A percentile compares a stretch with the other conserved stretches of the same genome.
Evolutionary conservation across 495 filamentous ascomycete genomes (phyloP).

Genomic region (Platismatia glauca): DNA sequence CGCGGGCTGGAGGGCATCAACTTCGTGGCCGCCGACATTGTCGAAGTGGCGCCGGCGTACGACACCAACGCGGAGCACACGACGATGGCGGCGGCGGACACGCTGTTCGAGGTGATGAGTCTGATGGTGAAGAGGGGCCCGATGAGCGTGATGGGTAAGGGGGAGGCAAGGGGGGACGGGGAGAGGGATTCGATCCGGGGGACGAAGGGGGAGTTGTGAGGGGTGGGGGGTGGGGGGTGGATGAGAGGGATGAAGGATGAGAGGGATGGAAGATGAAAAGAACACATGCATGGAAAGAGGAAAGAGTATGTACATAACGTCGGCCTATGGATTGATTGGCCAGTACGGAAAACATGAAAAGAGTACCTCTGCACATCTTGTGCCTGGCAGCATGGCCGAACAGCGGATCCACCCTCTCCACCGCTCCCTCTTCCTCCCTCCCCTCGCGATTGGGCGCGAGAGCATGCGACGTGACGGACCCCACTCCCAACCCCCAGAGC

Average conservation of each 20-base stretch:
- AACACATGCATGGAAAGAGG: background rate
- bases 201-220: slow-evolving; percentile 4
- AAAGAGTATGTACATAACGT: background rate
- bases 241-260: background rate
- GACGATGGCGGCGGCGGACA: slow-evolving; percentile 58
- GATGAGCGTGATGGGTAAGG: slow-evolving; percentile 15
- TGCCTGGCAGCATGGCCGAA: no score
- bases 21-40: slow-evolving; percentile 69
- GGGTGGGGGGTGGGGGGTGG: background rate
- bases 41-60: slow-evolving; percentile 65
- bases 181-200: slow-evolving; percentile 5
- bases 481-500: no score
- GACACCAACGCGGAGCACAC: slow-evolving; percentile 62
- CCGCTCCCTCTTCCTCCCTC: no score
- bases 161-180: slow-evolving; percentile 8
- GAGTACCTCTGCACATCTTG: no score
- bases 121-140: slow-evolving; percentile 56
- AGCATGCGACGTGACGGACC: no score
- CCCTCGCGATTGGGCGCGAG: no score
- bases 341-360: no score
- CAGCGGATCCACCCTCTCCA: no score
- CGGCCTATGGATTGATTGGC: no score
- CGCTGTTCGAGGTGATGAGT: slow-evolving; percentile 55
- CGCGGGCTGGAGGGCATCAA: slow-evolving; percentile 67
- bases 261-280: background rate